phyloP scores from a whole-genome alignment of 2,329 filamentous ascomycete genomes.

The Calonectria ilicicola region DNA sequence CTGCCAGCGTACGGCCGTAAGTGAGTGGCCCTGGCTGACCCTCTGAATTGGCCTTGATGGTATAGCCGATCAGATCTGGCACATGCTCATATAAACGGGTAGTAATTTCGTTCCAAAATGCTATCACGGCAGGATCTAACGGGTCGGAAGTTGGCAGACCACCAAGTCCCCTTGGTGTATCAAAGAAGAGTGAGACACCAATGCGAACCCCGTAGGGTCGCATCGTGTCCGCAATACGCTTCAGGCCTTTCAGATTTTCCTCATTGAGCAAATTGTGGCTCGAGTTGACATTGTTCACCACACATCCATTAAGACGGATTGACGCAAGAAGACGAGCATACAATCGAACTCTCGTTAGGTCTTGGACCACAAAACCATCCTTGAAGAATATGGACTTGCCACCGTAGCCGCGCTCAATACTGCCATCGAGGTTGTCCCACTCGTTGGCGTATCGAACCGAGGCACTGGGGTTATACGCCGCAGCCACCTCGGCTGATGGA shows the following conservation, averaged over 20 bases:
- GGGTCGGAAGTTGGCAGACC: neutral
- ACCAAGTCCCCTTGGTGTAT: neutral
- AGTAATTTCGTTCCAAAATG: neutral
- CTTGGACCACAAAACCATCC: neutral
- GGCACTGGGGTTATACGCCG: neutral
- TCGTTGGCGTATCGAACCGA: neutral
- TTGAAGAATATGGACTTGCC: constrained; percentile 5
- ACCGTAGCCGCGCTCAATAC: neutral
- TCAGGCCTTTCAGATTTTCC: neutral
- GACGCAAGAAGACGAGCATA: neutral
- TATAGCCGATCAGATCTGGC: neutral
- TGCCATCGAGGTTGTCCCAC: constrained; percentile 2
- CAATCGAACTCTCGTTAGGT: neutral
- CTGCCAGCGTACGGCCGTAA: neutral
- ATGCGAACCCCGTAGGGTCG: neutral
- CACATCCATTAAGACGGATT: neutral
- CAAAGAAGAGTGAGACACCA: neutral
- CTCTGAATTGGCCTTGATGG: neutral
- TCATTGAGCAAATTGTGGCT: neutral
- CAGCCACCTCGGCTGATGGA: neutral
- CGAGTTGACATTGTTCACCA: neutral
- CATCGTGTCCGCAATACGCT: neutral
- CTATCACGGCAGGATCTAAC: neutral
- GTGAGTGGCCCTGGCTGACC: neutral
- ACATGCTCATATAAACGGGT: neutral